phyloP scores from a whole-genome alignment of 2,329 filamentous ascomycete species.

The Curvularia sp. region DNA sequence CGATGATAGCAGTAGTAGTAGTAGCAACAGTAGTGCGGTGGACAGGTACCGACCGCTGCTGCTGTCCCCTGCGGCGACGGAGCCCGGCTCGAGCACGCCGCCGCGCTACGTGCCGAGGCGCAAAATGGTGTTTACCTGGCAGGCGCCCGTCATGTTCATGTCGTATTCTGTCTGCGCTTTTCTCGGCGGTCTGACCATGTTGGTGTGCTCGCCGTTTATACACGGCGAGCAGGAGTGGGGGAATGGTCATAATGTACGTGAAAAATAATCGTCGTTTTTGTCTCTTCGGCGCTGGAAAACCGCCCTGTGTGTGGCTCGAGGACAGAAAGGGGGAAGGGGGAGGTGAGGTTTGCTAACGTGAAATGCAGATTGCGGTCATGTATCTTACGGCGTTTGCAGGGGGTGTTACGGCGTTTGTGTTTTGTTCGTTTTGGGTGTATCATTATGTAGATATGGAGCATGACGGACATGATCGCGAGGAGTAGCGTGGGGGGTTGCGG shows the following conservation, averaged over 20 bases:
- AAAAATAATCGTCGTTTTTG: too few relatives aligned
- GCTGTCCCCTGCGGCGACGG: not conserved
- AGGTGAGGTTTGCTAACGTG: not conserved
- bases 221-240: not conserved
- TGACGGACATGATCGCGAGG: not conserved
- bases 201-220: not conserved
- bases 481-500: not conserved
- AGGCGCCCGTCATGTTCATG: slow-evolving; percentile 1
- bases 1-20: too few relatives aligned
- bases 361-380: not conserved
- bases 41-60: not conserved
- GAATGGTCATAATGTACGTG: not conserved
- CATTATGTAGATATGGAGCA: slow-evolving; percentile 1
- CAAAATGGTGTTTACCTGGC: slow-evolving; percentile 3
- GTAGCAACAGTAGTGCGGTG: too few relatives aligned
- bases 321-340: not conserved
- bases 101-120: not conserved
- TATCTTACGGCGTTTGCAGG: not conserved
- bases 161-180: not conserved
- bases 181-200: not conserved
- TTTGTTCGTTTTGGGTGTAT: slow-evolving; percentile 1
- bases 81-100: too few relatives aligned
- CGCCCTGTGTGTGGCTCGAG: too few relatives aligned
- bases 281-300: too few relatives aligned
- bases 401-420: not conserved